These are phyloP conservation scores for Nicotiana obtusifolia DNA, from an alignment of 257 asterid species.

Conservation along the genomic window DNA sequence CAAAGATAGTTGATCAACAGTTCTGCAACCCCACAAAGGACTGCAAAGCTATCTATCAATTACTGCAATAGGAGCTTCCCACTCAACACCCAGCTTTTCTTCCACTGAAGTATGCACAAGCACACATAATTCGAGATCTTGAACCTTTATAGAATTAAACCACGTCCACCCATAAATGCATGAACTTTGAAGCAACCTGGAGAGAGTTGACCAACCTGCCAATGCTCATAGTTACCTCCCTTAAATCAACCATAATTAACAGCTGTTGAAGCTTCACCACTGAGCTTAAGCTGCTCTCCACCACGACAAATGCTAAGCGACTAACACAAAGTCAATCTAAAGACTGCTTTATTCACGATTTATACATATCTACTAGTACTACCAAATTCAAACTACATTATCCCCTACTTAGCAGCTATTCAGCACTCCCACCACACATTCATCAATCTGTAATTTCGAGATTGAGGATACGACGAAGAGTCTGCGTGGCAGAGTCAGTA, in stretches of 20 bases:
- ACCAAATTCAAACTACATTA: constrained; percentile 23
- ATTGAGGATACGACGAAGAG: constrained; percentile 94
- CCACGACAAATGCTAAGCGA: constrained; percentile 19
- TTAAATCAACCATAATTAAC: background rate
- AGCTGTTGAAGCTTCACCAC: background rate
- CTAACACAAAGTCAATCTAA: constrained; percentile 6
- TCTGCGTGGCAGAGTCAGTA: constrained; percentile 72
- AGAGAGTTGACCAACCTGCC: constrained; percentile 39
- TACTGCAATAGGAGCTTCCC: background rate
- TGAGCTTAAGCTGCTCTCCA: constrained; percentile 23
- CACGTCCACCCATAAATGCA: constrained; percentile 11
- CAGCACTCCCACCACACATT: constrained; percentile 25
- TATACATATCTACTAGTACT: constrained; percentile 32
- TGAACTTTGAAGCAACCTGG: constrained; percentile 14
- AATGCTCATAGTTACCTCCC: background rate
- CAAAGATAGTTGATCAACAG: background rate
- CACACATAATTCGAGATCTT: background rate
- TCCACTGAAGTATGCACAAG: constrained; percentile 18
- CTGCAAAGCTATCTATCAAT: background rate
- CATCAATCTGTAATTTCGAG: constrained; percentile 64
- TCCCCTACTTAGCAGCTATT: constrained; percentile 40
- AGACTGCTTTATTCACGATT: constrained; percentile 31
- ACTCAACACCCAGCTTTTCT: constrained; percentile 17
- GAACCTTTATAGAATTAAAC: constrained; percentile 10
- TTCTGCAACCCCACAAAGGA: background rate